These are phyloP conservation scores for Yamadazyma kanchanaburiensis DNA, from an alignment of 1,139 yeast species.

Conservation along the genomic window DNA sequence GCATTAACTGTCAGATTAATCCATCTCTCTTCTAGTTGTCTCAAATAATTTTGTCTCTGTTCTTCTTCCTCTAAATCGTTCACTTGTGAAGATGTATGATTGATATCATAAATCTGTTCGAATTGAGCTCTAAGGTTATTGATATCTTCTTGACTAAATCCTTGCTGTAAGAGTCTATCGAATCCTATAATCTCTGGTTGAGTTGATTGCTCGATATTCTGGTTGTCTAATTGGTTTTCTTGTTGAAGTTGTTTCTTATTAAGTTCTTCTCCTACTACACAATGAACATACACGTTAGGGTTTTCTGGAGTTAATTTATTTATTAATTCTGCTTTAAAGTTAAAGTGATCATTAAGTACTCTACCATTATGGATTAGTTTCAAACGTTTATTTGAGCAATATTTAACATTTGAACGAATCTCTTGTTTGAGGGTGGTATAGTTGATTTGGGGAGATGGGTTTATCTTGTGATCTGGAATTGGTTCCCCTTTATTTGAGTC, in stretches of 20 bases:
- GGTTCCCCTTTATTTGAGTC: constrained; percentile 13
- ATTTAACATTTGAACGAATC: constrained; percentile 25
- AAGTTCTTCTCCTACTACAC: constrained; percentile 74
- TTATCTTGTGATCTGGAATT: constrained; percentile 9
- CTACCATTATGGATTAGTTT: constrained; percentile 74
- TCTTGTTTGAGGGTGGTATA: constrained; percentile 13
- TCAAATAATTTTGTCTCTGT: constrained; percentile 31
- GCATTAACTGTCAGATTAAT: constrained; percentile 67
- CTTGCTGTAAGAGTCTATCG: constrained; percentile 78
- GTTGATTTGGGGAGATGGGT: constrained; percentile 2
- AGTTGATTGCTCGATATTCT: constrained; percentile 42
- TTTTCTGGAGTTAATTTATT: constrained; percentile 8
- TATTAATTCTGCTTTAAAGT: constrained; percentile 50
- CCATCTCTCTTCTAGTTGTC: constrained; percentile 86
- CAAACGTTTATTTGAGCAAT: constrained; percentile 47
- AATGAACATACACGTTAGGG: constrained; percentile 59
- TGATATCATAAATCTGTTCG: constrained; percentile 48
- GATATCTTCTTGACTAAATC: constrained; percentile 77
- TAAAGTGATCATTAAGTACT: constrained; percentile 58
- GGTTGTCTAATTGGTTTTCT: constrained; percentile 62
- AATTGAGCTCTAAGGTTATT: constrained; percentile 72
- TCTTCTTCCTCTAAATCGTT: constrained; percentile 44
- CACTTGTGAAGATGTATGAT: constrained; percentile 21
- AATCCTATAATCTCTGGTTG: constrained; percentile 79
- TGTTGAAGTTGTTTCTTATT: constrained; percentile 55